phyloP scores from a whole-genome alignment of 352 stramenopile species.

The Globisporangium uncinulatum region DNA sequence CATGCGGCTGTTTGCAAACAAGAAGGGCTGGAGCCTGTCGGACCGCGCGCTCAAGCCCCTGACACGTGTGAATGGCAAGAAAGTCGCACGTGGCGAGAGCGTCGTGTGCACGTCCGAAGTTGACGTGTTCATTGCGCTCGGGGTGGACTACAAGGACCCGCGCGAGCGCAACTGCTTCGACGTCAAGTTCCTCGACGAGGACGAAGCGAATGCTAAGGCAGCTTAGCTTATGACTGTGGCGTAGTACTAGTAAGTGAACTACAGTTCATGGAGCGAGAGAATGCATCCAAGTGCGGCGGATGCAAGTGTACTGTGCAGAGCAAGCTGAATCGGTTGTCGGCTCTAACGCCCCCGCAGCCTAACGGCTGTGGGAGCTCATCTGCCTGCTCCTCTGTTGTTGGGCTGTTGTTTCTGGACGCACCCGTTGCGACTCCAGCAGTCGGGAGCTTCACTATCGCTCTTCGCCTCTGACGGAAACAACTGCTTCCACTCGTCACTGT shows the following conservation, averaged over 20 bases:
- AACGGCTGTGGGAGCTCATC: no score
- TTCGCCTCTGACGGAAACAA: conserved; percentile 21
- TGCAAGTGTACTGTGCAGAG: no score
- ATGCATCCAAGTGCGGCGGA: no score
- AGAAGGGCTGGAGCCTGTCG: conserved; percentile 73
- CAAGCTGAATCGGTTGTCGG: no score
- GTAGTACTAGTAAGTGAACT: no score
- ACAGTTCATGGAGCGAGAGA: no score
- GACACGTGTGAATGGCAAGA: conserved; percentile 46
- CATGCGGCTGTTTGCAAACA: conserved; percentile 76
- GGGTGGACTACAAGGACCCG: conserved; percentile 80
- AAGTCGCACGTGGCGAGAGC: conserved; percentile 57
- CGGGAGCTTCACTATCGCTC: conserved; percentile 12
- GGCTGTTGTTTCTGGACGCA: background rate
- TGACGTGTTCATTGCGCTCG: conserved; percentile 81
- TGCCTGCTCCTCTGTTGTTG: background rate
- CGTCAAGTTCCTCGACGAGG: conserved; percentile 75
- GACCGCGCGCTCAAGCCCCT: conserved; percentile 63
- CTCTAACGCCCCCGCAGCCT: no score
- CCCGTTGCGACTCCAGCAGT: background rate
- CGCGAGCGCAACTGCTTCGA: conserved; percentile 77
- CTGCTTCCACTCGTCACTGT: conserved; percentile 26
- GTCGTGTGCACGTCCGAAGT: conserved; percentile 75
- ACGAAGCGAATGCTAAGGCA: conserved; percentile 58
- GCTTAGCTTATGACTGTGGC: no score